Conservation (phyloP, 306 rosid species). For the Castanospermum australe region DNA sequence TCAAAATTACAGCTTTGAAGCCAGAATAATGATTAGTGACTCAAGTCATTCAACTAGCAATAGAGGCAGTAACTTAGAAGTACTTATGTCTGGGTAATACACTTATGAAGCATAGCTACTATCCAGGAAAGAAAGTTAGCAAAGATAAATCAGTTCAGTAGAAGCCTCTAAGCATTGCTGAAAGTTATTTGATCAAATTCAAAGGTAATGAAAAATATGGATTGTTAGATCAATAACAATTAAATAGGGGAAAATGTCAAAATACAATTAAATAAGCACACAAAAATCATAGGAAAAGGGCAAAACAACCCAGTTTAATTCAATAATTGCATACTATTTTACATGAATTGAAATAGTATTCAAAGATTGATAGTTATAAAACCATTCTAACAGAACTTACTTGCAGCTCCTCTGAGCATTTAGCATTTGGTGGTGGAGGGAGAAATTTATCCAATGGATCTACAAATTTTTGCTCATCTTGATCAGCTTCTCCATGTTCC, state of each 20-base stretch:
- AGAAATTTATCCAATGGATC: constrained; percentile 72
- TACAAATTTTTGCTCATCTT: constrained; percentile 45
- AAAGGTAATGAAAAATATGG: neutral
- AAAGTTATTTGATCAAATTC: neutral
- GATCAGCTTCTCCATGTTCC: constrained; percentile 43
- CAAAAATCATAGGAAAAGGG: neutral
- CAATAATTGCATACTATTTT: constrained; percentile 1
- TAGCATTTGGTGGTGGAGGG: constrained; percentile 69
- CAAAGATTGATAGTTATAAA: neutral
- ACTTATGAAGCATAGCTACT: neutral
- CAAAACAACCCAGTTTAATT: neutral
- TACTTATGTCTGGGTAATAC: neutral
- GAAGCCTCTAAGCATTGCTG: neutral
- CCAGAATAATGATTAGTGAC: neutral
- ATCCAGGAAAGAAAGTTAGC: neutral
- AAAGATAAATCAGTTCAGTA: neutral
- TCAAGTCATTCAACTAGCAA: neutral
- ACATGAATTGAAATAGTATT: constrained; percentile 1
- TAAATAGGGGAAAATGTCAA: no score
- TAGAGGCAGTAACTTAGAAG: neutral
- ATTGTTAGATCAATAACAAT: neutral
- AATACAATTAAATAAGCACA: neutral
- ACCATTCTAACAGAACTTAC: constrained; percentile 46
- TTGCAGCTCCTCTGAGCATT: constrained; percentile 87
- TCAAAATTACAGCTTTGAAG: neutral